Evolutionary conservation across 2,329 filamentous ascomycete species (phyloP).

Genomic region (Pezicula radicicola): DNA sequence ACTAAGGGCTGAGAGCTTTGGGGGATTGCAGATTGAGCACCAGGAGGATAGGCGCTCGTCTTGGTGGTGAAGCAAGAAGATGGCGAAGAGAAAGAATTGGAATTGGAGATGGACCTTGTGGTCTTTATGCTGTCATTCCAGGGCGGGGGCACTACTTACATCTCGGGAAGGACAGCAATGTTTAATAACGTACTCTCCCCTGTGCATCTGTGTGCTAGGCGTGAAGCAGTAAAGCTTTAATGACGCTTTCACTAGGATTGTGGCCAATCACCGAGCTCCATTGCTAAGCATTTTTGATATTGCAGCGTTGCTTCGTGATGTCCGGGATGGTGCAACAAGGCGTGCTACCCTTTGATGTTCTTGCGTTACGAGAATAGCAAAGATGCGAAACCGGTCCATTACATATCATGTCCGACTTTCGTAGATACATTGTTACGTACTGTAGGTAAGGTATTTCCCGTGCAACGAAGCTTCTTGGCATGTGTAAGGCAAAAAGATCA

Average conservation of each 20-base stretch:
- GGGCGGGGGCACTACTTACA: no score
- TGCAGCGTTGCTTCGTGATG: neutral
- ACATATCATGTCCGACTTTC: no score
- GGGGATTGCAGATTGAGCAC: neutral
- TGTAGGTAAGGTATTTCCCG: neutral
- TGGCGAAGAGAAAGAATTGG: neutral
- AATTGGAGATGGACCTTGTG: neutral
- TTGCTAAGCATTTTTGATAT: conserved; percentile 8
- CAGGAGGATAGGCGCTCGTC: neutral
- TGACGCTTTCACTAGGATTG: conserved; percentile 11
- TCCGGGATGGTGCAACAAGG: neutral
- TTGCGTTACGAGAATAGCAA: no score
- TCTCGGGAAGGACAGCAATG: no score
- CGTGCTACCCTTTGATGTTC: neutral
- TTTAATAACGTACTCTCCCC: neutral
- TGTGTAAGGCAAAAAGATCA: neutral
- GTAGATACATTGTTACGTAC: no score
- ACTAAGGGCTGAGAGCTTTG: neutral
- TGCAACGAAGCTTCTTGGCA: no score
- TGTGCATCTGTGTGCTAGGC: neutral
- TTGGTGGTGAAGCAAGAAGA: neutral
- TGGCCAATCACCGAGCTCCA: conserved; percentile 11
- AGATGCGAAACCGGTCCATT: no score
- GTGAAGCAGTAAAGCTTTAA: conserved; percentile 1
- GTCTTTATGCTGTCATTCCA: neutral